Evolutionary conservation across 441 rosid species (phyloP).

Genomic region (Eutrema salsugineum): DNA sequence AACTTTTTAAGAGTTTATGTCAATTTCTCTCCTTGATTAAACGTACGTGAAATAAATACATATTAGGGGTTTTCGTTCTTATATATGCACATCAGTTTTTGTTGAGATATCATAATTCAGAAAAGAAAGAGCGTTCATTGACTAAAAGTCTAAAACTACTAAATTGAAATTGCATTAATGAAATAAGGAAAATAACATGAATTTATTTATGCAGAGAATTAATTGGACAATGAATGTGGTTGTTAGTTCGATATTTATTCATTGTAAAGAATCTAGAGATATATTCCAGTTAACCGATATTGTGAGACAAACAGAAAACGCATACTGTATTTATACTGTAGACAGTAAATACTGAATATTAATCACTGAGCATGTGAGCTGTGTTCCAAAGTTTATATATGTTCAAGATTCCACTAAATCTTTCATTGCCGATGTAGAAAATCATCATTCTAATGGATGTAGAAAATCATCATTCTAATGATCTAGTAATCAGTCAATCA

Average conservation of each 20-base stretch:
- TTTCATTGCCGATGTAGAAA: not conserved
- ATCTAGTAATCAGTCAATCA: not conserved
- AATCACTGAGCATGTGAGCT: too few relatives aligned
- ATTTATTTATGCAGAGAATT: not conserved
- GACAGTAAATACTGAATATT: too few relatives aligned
- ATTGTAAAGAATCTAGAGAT: not conserved
- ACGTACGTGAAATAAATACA: not conserved
- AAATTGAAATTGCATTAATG: not conserved
- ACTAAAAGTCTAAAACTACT: not conserved
- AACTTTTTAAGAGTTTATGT: not conserved
- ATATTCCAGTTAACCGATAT: not conserved
- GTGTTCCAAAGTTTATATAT: not conserved
- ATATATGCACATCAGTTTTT: not conserved
- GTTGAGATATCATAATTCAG: not conserved
- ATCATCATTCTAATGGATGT: not conserved
- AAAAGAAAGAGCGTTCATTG: not conserved
- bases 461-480: not conserved
- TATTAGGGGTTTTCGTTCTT: not conserved
- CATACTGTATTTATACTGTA: too few relatives aligned
- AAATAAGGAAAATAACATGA: not conserved
- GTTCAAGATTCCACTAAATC: not conserved
- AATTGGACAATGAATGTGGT: not conserved
- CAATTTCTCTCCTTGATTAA: not conserved
- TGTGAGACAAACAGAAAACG: not conserved
- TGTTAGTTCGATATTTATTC: not conserved